A percentile compares a stretch with the other conserved stretches of the same genome.
phyloP scores from a whole-genome alignment of 2,329 filamentous ascomycete species.

The Pyrenophora graminea region DNA sequence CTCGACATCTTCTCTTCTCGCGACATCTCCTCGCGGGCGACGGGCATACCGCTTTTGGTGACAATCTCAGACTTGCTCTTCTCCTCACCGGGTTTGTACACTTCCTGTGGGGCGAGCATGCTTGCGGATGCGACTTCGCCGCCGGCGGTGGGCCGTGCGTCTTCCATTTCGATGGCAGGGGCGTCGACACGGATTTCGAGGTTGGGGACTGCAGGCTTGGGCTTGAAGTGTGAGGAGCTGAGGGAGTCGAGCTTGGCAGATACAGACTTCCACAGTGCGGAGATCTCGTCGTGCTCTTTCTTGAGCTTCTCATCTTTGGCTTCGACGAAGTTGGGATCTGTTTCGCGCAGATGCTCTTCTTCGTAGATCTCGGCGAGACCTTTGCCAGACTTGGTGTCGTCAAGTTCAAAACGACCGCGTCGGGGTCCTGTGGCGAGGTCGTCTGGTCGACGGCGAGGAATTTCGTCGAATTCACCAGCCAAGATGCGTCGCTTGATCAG shows the following conservation, averaged over 20 bases:
- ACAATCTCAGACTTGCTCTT: slow-evolving; percentile 73
- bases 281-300: slow-evolving; percentile 82
- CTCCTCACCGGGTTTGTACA: slow-evolving; percentile 80
- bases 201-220: slow-evolving; percentile 78
- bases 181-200: slow-evolving; percentile 89
- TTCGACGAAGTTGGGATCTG: slow-evolving; percentile 80
- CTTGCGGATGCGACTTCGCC: slow-evolving; percentile 70
- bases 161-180: slow-evolving; percentile 91
- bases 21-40: slow-evolving; percentile 83
- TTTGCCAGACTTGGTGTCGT: slow-evolving; percentile 85
- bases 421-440: slow-evolving; percentile 66
- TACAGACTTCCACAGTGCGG: slow-evolving; percentile 79
- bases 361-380: slow-evolving; percentile 92
- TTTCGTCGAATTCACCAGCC: slow-evolving; percentile 88
- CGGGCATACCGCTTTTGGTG: slow-evolving; percentile 74
- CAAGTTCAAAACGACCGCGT: slow-evolving; percentile 76
- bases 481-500: slow-evolving; percentile 93
- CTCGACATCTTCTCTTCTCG: slow-evolving; percentile 81
- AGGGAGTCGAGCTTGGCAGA: slow-evolving; percentile 82
- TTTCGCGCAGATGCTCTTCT: slow-evolving; percentile 79
- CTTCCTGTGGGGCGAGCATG: slow-evolving; percentile 89
- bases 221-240: slow-evolving; percentile 93
- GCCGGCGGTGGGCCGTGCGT: slow-evolving; percentile 84
- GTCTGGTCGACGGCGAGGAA: slow-evolving; percentile 79
- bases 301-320: slow-evolving; percentile 79